These are phyloP conservation scores for Millerozyma miso DNA, from an alignment of 805 yeast species.

Conservation along the genomic window DNA sequence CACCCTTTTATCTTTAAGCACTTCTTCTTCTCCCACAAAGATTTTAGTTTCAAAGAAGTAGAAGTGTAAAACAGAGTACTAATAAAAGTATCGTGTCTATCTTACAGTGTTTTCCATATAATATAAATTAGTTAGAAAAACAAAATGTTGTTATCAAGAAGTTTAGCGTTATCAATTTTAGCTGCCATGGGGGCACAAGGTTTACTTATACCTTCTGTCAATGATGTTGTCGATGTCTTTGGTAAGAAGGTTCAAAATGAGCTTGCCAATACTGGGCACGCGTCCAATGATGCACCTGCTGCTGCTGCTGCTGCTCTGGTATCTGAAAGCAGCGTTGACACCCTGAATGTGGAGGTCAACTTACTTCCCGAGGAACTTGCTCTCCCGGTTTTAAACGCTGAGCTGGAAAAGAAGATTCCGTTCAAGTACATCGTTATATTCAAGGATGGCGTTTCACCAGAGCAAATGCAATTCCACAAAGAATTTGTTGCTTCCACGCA, in stretches of 20 bases:
- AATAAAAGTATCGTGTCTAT: too few species aligned
- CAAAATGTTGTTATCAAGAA: slow-evolving; percentile 35
- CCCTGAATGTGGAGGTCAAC: not conserved
- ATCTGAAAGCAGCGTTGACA: slow-evolving; percentile 2
- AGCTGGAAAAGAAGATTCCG: slow-evolving; percentile 51
- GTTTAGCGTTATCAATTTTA: slow-evolving; percentile 41
- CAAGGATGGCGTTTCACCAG: slow-evolving; percentile 56
- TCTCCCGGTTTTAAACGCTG: slow-evolving; percentile 48
- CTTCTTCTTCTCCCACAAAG: not conserved
- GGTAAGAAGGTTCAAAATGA: slow-evolving; percentile 11
- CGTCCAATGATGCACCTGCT: not conserved
- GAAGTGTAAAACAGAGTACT: not conserved
- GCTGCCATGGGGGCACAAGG: slow-evolving; percentile 39
- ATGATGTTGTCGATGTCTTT: slow-evolving; percentile 37
- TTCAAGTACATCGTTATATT: slow-evolving; percentile 83
- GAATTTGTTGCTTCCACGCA: slow-evolving; percentile 60
- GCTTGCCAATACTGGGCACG: not conserved
- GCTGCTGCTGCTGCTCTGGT: slow-evolving; percentile 6
- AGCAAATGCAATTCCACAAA: slow-evolving; percentile 60
- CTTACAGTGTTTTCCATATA: too few species aligned
- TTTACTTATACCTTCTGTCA: slow-evolving; percentile 58
- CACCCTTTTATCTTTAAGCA: not conserved
- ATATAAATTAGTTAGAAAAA: not conserved
- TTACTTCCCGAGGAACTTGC: not conserved
- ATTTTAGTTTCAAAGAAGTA: not conserved